Base-by-base conservation (phyloP, 352 stramenopile species). In the Pythium periplocum region DNA sequence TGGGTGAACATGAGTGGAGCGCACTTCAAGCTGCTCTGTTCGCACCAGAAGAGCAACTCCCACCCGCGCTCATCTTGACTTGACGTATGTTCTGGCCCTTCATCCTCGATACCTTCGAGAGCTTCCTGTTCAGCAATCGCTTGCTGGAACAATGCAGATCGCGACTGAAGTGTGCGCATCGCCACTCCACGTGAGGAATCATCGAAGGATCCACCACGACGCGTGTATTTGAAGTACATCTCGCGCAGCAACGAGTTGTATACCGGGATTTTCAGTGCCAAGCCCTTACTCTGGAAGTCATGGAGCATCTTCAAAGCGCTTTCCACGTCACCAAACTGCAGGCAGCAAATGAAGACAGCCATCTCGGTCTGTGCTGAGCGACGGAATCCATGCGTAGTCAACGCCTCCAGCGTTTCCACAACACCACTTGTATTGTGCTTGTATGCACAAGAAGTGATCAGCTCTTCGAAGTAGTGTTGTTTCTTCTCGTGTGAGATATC, bases 171-270 rank as follows among this genome's bases (percentile, higher is more conserved):
- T 26, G 72, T 83, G 32, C 77, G 73, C 64, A 84, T 71, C 2
- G 78, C 76, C 5, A 74, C 66, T 45, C 71, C 74, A 34, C 75
- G 75, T 40, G 73, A 83, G 1, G 73, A 68, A 26, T 86, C 73
- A 50, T 89, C 78, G 49, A 89, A 87, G 3, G 51, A 55, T 34
- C 68, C 57, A 2, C 78, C 73, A 1, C 75, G 73, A 12, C 78
- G 73, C 1, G 80, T 88, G 54, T 83, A 88, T 53, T 91, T 88
- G 57, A 84, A 82, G 57, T 86, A 89, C 53, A 91, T 78, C 45
- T 91, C 80, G 17, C 72, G 80, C 46, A 91, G 60, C 26, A 88
- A 56, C 30, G 80, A 88, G 33, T 83, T 71, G 51, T 91, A 91
- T 32, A 83, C 73, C 17, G 78, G 78, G 4, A 88, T 71, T 4